phyloP scores from a whole-genome alignment of 768 basidiomycete genomes.

The Lactarius evosmus region DNA sequence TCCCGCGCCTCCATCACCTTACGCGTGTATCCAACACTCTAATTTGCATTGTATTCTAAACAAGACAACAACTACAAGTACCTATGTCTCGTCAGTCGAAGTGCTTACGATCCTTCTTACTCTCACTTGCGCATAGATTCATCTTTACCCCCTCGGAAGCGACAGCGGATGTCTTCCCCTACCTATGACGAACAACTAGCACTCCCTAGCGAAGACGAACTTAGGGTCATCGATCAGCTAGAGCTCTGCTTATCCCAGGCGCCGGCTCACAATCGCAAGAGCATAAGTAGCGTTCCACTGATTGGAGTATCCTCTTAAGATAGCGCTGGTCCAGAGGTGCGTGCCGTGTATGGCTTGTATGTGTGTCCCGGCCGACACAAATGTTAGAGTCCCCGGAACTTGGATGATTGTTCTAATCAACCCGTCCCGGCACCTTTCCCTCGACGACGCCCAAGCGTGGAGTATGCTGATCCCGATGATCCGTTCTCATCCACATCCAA shows the following conservation, averaged over 20 bases:
- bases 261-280: neutral
- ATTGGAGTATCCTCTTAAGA: conserved; percentile 1
- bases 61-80: neutral
- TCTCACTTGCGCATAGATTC: conserved; percentile 22
- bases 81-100: conserved; percentile 11
- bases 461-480: conserved; percentile 11
- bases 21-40: neutral
- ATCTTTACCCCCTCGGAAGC: conserved; percentile 50
- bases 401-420: neutral
- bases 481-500: conserved; percentile 18
- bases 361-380: neutral
- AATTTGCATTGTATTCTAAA: neutral
- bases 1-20: neutral
- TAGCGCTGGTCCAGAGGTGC: neutral
- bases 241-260: conserved; percentile 19
- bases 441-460: neutral
- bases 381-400: neutral
- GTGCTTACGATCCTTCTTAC: neutral
- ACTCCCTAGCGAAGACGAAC: conserved; percentile 43
- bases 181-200: conserved; percentile 47
- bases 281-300: neutral
- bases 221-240: conserved; percentile 4
- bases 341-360: neutral
- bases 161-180: conserved; percentile 60
- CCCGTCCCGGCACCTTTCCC: neutral